A percentile compares a stretch with the other conserved stretches of the same genome.
phyloP scores from a whole-genome alignment of 495 filamentous ascomycete species.

The Amorphotheca resinae region DNA sequence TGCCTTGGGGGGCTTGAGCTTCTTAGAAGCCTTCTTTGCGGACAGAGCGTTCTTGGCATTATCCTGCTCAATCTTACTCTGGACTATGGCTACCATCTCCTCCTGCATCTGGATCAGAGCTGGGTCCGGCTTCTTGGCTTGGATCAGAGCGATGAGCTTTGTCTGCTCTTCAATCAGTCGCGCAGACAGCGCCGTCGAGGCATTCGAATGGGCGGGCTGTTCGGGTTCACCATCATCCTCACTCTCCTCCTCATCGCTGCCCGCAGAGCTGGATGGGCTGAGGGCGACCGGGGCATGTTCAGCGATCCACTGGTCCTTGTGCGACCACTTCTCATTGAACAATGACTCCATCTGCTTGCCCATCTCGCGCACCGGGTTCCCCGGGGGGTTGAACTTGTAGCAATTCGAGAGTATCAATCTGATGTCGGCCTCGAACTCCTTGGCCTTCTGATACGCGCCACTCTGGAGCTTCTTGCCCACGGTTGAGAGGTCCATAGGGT shows the following conservation, averaged over 20 bases:
- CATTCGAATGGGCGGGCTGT: neutral
- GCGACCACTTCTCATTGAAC: constrained; percentile 59
- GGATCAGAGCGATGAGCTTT: constrained; percentile 54
- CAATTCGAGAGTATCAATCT: constrained; percentile 80
- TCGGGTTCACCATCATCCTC: constrained; percentile 39
- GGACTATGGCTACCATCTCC: constrained; percentile 32
- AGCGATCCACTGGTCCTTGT: constrained; percentile 65
- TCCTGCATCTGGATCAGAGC: constrained; percentile 44
- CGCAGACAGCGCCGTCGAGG: constrained; percentile 1
- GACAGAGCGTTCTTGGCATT: constrained; percentile 19
- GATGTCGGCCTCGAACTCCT: constrained; percentile 78
- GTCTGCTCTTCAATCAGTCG: constrained; percentile 42
- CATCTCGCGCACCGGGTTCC: constrained; percentile 56
- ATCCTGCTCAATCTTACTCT: constrained; percentile 37
- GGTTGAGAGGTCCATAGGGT: constrained; percentile 87
- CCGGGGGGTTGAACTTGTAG: constrained; percentile 74
- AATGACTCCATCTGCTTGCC: constrained; percentile 59
- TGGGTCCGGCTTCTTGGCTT: constrained; percentile 55
- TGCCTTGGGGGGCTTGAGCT: constrained; percentile 23
- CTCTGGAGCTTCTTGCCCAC: constrained; percentile 60
- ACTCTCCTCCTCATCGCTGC: constrained; percentile 57
- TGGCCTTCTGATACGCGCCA: constrained; percentile 70
- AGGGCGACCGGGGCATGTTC: constrained; percentile 49
- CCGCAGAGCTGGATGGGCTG: constrained; percentile 38
- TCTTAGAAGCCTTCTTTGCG: constrained; percentile 32